Evolutionary conservation across 257 asterid genomes (phyloP).

Genomic region (Plantago elongata): DNA sequence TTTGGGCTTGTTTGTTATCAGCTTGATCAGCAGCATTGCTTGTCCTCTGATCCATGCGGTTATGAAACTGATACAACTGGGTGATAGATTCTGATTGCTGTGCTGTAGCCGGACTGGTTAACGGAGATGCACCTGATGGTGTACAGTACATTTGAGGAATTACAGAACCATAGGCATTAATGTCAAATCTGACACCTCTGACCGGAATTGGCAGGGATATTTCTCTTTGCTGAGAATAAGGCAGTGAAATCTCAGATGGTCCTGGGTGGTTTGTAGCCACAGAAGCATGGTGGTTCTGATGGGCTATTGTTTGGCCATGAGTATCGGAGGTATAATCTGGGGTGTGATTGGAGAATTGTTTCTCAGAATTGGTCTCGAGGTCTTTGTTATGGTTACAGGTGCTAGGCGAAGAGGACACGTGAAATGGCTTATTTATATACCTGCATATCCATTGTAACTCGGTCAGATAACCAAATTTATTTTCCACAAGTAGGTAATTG

Average conservation of each 20-base stretch:
- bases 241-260: constrained; percentile 28
- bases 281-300: constrained; percentile 25
- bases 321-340: constrained; percentile 47
- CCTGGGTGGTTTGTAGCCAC: constrained; percentile 35
- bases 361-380: constrained; percentile 29
- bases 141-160: constrained; percentile 32
- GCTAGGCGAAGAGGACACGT: constrained; percentile 39
- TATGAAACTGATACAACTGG: constrained; percentile 29
- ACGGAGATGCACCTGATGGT: constrained; percentile 30
- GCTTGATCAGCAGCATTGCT: constrained; percentile 35
- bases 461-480: constrained; percentile 2
- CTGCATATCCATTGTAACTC: constrained; percentile 37
- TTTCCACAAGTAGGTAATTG: background rate
- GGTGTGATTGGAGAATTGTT: constrained; percentile 34
- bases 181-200: constrained; percentile 43
- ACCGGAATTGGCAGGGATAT: constrained; percentile 52
- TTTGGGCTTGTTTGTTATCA: constrained; percentile 35
- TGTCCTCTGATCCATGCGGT: constrained; percentile 33
- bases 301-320: constrained; percentile 28
- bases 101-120: constrained; percentile 25
- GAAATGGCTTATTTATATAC: constrained; percentile 55
- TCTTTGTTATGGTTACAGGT: constrained; percentile 45
- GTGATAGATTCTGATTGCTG: constrained; percentile 28
- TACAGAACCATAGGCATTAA: constrained; percentile 33
- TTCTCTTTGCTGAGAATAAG: constrained; percentile 33